Base-by-base conservation (phyloP, 495 filamentous ascomycete species). In the Penicillium pancosmium region DNA sequence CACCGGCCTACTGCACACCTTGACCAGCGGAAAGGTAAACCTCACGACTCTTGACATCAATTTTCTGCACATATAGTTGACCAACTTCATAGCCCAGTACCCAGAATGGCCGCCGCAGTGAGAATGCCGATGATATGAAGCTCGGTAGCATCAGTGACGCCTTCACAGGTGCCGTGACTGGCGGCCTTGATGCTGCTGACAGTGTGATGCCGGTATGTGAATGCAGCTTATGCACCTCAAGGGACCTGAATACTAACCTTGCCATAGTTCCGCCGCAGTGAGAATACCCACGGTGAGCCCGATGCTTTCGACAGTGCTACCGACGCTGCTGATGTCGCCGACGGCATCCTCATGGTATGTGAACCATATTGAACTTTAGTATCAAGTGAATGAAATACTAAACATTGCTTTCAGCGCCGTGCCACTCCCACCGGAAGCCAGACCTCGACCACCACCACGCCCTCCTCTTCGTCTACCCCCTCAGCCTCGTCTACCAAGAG, bases 101-200 rank as follows among this genome's bases (percentile, higher is more conserved):
- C 21, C 11, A 54, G 13, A 52, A 46, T 47, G 57, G 54, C 47
- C 34, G 54, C 43, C 54, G 54, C 21, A 23, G 33, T 18, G 16
- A 35, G 27, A 50, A 60, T 25, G 5, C 7, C 10, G 43, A 54
- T n/a, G 55, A 63, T 4, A 41, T 27, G 19, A 33, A 12, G 16
- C 19, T 48, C n/a, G 44, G n/a, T 4, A 15, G 46, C 21, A 48
- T 48, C 46, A 31, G 19, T 27, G 46, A 27, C n/a, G 11, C 46
- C 31, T 18, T 51, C 10, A 51, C 27, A 6, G 52, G 15, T 31
- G 52, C 18, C 25, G 0, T 55, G 18, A 5, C 16, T 23, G 10
- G 18, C 7, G 59, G 38, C 15, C 46, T 48, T 27, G 46, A 18
- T 8, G 12, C 19, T 16, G 52, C 36, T 19, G 25, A 23, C 8